Evolutionary conservation across 345 rosid species (phyloP), one percentile per base, ranked within the genome.

Genomic region (Gossypium sturtianum): DNA sequence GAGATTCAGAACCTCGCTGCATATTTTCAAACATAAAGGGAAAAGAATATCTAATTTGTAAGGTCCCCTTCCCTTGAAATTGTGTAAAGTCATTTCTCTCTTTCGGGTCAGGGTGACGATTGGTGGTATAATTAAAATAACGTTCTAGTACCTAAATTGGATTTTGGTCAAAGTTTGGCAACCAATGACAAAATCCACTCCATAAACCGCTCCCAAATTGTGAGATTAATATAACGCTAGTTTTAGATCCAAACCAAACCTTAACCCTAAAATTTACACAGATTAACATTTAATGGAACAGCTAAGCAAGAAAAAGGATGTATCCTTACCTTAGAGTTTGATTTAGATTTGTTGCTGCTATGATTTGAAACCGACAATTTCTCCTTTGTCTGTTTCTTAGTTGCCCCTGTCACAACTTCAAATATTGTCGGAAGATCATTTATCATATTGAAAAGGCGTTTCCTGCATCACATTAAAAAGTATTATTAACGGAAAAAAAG

Each of bases 401-500:
- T 82, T 47, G 78, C 63, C 64, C 94, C 96, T 34, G 88, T 78
- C 48, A 91, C 97, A 70, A 90, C 83, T 87, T 93, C 97, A 78
- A 84, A 93, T 76, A 93, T 86, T 41, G 97, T 90, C 23, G 91
- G 96, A 73, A 90, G 94, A 1, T 91, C 97, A 82, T 93, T 91
- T 75, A 91, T 87, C 97, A 91, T 87, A 75, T 82, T 85, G 81
- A 91, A 90, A 74, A 93, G 95, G 20, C 86, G 83, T 71, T 91
- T 90, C 93, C 97, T 93, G 89, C 83, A 84, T 66, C 73, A 79
- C 43, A 77, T 22, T 43, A 56, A 17, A 27, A 53, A 53, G 69
- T 54, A 75, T 45, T 34, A 70, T 82, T 27, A 23, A 34, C 22
- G 41, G 60, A 66, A 58, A 57, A 10, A 27, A 64, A 60, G n/a